phyloP scores from a whole-genome alignment of 169 alveolate species.

The Cystoisospora suis region DNA sequence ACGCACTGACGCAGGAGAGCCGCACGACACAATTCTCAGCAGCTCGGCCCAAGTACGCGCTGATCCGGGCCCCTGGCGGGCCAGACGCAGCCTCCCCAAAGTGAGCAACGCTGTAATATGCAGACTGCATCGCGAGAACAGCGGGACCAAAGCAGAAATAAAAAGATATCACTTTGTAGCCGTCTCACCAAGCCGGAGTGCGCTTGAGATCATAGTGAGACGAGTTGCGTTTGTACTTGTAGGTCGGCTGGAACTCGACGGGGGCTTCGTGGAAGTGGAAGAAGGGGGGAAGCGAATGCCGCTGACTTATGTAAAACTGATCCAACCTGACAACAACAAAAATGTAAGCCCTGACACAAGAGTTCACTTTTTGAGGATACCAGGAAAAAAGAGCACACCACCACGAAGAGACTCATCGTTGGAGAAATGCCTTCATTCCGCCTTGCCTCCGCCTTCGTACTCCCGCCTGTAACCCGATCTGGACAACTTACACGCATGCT shows the following conservation, averaged over 20 bases:
- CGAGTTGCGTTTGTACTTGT: conserved; percentile 41
- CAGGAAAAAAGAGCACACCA: too few species aligned
- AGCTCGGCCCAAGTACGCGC: not conserved
- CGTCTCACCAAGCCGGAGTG: conserved; percentile 54
- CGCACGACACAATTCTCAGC: not conserved
- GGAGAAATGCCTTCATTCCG: too few species aligned
- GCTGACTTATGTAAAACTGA: conserved; percentile 31
- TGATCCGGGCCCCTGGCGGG: not conserved
- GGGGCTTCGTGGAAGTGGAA: conserved; percentile 36
- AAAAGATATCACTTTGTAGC: not conserved
- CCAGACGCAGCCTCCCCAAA: too few species aligned
- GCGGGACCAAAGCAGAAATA: not conserved
- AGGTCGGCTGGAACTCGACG: conserved; percentile 56
- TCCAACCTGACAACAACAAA: conserved; percentile 28
- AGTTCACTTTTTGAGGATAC: too few species aligned
- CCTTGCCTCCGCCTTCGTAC: too few species aligned
- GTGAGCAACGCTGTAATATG: not conserved
- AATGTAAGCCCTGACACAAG: too few species aligned
- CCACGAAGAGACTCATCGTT: too few species aligned
- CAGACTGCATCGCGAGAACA: not conserved
- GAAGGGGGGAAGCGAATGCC: conserved; percentile 44
- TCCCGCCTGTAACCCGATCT: too few species aligned
- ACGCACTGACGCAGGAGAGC: not conserved
- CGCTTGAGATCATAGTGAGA: conserved; percentile 39
- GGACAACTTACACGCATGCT: too few species aligned